Evolutionary conservation across 768 basidiomycete species (phyloP).

Genomic region (Amanita fuliginea): DNA sequence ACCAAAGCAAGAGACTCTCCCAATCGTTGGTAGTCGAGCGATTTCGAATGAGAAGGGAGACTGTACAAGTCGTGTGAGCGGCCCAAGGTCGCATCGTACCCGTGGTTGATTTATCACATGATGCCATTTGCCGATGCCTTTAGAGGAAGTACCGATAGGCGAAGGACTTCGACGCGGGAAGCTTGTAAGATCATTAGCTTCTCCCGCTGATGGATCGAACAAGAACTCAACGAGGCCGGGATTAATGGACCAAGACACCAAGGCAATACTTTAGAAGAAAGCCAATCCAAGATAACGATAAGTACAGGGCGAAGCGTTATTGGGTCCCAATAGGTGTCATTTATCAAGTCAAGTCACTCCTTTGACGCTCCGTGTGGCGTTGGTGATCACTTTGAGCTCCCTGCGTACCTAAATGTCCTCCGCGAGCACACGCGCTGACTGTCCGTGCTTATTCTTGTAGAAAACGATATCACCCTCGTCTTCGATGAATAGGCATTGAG

Average conservation of each 20-base stretch:
- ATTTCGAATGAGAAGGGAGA: neutral
- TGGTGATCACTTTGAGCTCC: neutral
- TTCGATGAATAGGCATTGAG: slow-evolving; percentile 51
- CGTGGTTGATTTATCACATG: neutral
- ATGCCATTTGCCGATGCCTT: neutral
- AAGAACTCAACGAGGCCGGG: neutral
- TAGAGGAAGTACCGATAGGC: neutral
- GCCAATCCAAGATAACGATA: neutral
- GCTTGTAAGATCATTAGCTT: neutral
- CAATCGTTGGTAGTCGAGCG: neutral
- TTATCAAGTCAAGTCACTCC: neutral
- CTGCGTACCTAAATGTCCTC: neutral
- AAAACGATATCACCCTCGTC: slow-evolving; percentile 53
- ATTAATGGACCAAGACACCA: neutral
- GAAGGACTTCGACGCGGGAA: slow-evolving; percentile 1
- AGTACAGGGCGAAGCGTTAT: neutral
- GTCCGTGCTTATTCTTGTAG: slow-evolving; percentile 44
- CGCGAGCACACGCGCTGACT: slow-evolving; percentile 23
- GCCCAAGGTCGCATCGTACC: neutral
- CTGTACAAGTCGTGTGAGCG: neutral
- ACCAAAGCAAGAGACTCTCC: too few species aligned
- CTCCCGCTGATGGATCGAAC: slow-evolving; percentile 3
- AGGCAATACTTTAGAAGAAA: neutral
- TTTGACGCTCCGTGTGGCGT: neutral
- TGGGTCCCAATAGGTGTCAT: too few species aligned